A percentile compares a stretch with the other conserved stretches of the same genome.
These are phyloP conservation scores for Leptographium wingfieldii DNA, from an alignment of 2,329 filamentous ascomycete genomes.

Conservation along the genomic window DNA sequence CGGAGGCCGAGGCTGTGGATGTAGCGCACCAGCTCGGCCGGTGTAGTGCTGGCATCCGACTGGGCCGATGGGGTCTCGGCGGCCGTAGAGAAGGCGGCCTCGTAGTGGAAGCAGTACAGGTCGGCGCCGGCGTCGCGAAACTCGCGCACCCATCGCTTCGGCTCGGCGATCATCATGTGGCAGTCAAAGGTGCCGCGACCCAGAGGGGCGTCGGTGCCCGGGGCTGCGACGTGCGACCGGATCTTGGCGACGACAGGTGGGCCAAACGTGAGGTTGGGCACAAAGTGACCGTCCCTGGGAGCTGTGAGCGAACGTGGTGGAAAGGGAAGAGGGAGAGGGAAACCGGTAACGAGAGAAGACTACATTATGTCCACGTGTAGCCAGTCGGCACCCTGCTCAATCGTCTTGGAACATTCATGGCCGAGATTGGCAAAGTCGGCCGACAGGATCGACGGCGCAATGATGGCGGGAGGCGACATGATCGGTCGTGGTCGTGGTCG, in stretches of 20 bases:
- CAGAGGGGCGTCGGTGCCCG: constrained; percentile 34
- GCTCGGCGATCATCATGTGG: constrained; percentile 99
- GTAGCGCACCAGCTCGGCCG: constrained; percentile 74
- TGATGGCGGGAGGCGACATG: constrained; percentile 87
- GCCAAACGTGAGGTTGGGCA: constrained; percentile 96
- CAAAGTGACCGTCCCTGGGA: constrained; percentile 89
- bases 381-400: constrained; percentile 80
- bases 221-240: constrained; percentile 64
- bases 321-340: no score
- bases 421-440: constrained; percentile 89
- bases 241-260: constrained; percentile 93
- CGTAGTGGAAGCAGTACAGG: constrained; percentile 99
- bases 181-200: constrained; percentile 94
- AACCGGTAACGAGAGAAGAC: neutral
- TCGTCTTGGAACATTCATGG: constrained; percentile 74
- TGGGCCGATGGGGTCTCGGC: constrained; percentile 64
- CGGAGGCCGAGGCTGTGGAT: constrained; percentile 83
- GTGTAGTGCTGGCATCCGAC: constrained; percentile 61
- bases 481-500: no score
- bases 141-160: constrained; percentile 95
- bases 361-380: constrained; percentile 87
- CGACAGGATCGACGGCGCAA: constrained; percentile 94
- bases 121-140: constrained; percentile 92
- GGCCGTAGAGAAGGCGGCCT: constrained; percentile 80
- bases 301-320: neutral